Base-by-base conservation (phyloP, 2,329 filamentous ascomycete species). In the Neofusicoccum ribis region DNA sequence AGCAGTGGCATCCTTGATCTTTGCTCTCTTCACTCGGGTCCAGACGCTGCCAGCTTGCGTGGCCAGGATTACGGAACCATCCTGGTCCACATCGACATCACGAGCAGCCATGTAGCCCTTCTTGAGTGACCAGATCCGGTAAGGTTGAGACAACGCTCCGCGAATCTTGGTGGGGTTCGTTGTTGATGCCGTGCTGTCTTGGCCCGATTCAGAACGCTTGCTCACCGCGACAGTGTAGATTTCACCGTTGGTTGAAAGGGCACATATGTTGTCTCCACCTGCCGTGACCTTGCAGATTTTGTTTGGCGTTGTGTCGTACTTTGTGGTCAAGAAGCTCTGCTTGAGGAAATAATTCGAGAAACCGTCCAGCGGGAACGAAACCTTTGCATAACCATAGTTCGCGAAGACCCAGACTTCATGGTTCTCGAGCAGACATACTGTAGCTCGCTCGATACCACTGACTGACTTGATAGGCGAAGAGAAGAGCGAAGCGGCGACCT, bases 41-140 rank as follows among this genome's bases (percentile, higher is more conserved):
- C 94, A 99, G 0, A 97, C 94, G 54, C 92, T 94, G 2, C 95
- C 95, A 47, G 93, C 94, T 66, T 93, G 86, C 0, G 95, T 99
- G 69, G 92, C 94, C 68, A 99, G 88, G 64, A 99, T 96, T 69
- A 99, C 92, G 0, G 93, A 96, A 2, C 93, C 95, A 76, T 98
- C 91, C 74, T 97, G 93, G 43, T 93, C 92, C 3, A 98, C 89
- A 67, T 88, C 91, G 1, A 96, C 92, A 66, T 97, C 97, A 62
- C 87, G 86, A 36, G 92, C 93, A 3, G 93, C 93, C 88, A 90
- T 89, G 65, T 88, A 86, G 66, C 91, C 90, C 74, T 96, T 97
- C 70, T 90, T 89, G 2, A 93, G 89, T 36, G 90, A 91, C 95
- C 95, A 99, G 31, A 97, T 89, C 65, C 91, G 89, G 67, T 91